Evolutionary conservation across 1,139 yeast genomes (phyloP).

Genomic region (Groenewaldozyma sp.): DNA sequence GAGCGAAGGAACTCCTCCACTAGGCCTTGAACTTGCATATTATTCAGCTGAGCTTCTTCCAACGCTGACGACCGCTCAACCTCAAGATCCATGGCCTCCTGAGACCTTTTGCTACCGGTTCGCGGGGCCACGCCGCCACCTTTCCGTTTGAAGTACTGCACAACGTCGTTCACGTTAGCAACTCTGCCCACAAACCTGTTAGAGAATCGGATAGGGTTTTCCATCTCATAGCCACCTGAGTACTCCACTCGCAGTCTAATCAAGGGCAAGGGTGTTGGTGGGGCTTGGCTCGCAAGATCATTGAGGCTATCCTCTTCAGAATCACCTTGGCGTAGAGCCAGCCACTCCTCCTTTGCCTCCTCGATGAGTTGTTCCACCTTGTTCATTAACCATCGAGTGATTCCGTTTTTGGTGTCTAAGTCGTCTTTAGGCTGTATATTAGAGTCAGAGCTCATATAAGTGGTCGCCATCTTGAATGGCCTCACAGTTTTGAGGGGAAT

Average conservation of each 20-base stretch:
- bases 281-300: slow-evolving; percentile 18
- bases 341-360: slow-evolving; percentile 48
- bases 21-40: slow-evolving; percentile 46
- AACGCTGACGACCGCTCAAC: slow-evolving; percentile 12
- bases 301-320: slow-evolving; percentile 19
- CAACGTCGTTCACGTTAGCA: slow-evolving; percentile 82
- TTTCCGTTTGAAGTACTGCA: slow-evolving; percentile 54
- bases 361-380: slow-evolving; percentile 61
- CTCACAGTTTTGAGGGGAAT: slow-evolving; percentile 64
- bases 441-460: slow-evolving; percentile 44
- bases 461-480: slow-evolving; percentile 69
- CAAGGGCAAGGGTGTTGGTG: slow-evolving; percentile 57
- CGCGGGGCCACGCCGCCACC: slow-evolving; percentile 1
- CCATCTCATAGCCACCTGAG: slow-evolving; percentile 84
- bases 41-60: slow-evolving; percentile 29
- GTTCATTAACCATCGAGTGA: slow-evolving; percentile 48
- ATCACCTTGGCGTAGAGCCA: slow-evolving; percentile 23
- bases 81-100: slow-evolving; percentile 18
- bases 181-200: slow-evolving; percentile 84
- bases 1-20: slow-evolving; percentile 54
- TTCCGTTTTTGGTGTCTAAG: slow-evolving; percentile 51
- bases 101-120: slow-evolving; percentile 7
- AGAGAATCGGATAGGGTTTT: slow-evolving; percentile 81
- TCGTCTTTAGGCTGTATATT: slow-evolving; percentile 46
- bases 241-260: slow-evolving; percentile 79